Conservation (phyloP, 345 rosid genomes). For the Syzygium oleosum region DNA sequence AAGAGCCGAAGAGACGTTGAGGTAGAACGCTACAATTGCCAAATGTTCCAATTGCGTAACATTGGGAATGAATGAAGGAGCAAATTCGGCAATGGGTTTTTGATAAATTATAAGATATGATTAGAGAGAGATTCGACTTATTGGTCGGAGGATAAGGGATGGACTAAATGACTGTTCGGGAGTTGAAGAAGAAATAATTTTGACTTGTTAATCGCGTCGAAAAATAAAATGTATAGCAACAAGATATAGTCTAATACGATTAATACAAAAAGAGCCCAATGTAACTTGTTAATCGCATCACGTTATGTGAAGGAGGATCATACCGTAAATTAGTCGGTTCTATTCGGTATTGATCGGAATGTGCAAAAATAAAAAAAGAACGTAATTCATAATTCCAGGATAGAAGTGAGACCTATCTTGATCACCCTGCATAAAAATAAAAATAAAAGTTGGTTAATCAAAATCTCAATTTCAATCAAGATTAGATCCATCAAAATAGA, state of each 20-base stretch:
- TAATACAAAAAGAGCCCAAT: background rate
- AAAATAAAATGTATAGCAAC: background rate
- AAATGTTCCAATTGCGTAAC: background rate
- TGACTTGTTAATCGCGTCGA: background rate
- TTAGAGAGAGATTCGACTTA: background rate
- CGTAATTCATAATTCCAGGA: too few relatives aligned
- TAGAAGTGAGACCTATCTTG: too few relatives aligned
- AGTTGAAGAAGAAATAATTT: background rate
- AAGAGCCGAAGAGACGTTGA: background rate
- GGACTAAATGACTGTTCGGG: background rate
- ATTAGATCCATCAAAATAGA: too few relatives aligned
- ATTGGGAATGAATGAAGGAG: background rate
- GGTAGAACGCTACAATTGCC: background rate
- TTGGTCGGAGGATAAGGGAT: background rate
- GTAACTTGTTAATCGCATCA: background rate
- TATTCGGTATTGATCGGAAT: too few relatives aligned
- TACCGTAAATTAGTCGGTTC: too few relatives aligned
- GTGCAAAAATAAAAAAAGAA: too few relatives aligned
- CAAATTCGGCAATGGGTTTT: background rate
- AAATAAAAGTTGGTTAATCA: too few relatives aligned
- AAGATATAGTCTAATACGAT: too few relatives aligned
- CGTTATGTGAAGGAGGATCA: too few relatives aligned
- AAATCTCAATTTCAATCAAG: too few relatives aligned
- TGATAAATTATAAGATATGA: background rate
- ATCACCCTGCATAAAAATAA: too few relatives aligned